These are phyloP conservation scores for Aspergillus egyptiacus DNA, from an alignment of 495 filamentous ascomycete species.

Conservation along the genomic window DNA sequence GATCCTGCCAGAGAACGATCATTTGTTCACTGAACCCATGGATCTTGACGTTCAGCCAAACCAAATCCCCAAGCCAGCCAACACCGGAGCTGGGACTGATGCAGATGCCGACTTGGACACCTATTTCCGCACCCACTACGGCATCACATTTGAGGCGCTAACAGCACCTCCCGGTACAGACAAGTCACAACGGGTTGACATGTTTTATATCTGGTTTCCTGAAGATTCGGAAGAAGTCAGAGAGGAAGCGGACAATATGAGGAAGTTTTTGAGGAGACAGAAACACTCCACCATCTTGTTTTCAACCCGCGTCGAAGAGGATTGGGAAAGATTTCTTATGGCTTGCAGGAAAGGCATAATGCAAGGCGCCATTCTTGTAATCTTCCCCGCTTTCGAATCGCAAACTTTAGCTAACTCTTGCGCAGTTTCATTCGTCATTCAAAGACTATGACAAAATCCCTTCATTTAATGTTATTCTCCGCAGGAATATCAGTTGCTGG, in stretches of 20 bases:
- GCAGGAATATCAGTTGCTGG: constrained; percentile 32
- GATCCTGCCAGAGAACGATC: not conserved
- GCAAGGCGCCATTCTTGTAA: constrained; percentile 39
- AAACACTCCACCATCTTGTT: constrained; percentile 25
- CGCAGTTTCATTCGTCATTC: constrained; percentile 40
- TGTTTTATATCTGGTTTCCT: constrained; percentile 39
- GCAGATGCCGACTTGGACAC: constrained; percentile 6
- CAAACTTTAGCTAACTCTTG: constrained; percentile 11
- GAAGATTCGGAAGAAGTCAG: constrained; percentile 11
- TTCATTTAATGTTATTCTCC: constrained; percentile 19
- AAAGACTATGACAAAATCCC: constrained; percentile 26
- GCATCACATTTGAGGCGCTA: constrained; percentile 21
- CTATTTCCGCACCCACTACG: constrained; percentile 12
- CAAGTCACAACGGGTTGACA: constrained; percentile 15
- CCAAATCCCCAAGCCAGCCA: not conserved
- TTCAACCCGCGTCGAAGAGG: constrained; percentile 24
- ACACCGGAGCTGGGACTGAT: not conserved
- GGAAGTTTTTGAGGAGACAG: constrained; percentile 28
- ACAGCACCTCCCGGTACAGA: constrained; percentile 8
- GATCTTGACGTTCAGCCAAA: not conserved
- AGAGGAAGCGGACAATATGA: constrained; percentile 23
- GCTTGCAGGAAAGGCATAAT: constrained; percentile 15
- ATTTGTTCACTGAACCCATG: constrained; percentile 3
- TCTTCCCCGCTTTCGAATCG: constrained; percentile 1
- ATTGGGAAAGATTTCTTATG: constrained; percentile 37